phyloP scores from a whole-genome alignment of 805 yeast species.

The Starmera pachycereana region DNA sequence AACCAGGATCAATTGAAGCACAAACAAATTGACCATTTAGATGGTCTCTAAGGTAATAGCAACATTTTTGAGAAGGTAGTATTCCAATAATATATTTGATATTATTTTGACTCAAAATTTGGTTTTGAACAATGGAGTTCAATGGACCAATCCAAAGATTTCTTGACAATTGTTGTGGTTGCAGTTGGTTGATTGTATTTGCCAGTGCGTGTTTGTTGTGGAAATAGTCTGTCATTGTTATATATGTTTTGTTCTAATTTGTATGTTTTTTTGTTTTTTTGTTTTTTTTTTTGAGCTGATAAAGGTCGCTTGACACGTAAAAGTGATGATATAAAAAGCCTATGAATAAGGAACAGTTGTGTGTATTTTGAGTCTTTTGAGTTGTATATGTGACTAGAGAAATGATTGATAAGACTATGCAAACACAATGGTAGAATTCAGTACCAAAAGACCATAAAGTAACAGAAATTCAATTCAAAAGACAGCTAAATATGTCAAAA shows the following conservation, averaged over 20 bases:
- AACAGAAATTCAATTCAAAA: too few species aligned
- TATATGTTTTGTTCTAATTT: background rate
- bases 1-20: slow-evolving; percentile 25
- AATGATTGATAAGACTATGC: too few species aligned
- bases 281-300: too few species aligned
- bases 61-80: slow-evolving; percentile 23
- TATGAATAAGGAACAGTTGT: too few species aligned
- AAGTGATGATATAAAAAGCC: too few species aligned
- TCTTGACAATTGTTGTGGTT: slow-evolving; percentile 31
- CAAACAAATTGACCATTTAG: slow-evolving; percentile 19
- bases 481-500: too few species aligned
- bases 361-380: too few species aligned
- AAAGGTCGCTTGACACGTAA: too few species aligned
- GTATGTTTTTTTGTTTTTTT: too few species aligned
- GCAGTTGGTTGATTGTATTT: slow-evolving; percentile 17
- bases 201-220: slow-evolving; percentile 17
- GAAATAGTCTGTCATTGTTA: slow-evolving; percentile 11
- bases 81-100: slow-evolving; percentile 28
- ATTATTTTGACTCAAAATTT: slow-evolving; percentile 26
- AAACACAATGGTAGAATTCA: too few species aligned
- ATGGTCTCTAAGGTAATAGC: slow-evolving; percentile 19
- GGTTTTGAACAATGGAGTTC: slow-evolving; percentile 27
- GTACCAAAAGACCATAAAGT: too few species aligned
- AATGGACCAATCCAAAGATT: slow-evolving; percentile 38
- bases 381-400: too few species aligned